Base-by-base conservation (phyloP, 2,329 filamentous ascomycete species). In the Sphaerulina vaccinii region DNA sequence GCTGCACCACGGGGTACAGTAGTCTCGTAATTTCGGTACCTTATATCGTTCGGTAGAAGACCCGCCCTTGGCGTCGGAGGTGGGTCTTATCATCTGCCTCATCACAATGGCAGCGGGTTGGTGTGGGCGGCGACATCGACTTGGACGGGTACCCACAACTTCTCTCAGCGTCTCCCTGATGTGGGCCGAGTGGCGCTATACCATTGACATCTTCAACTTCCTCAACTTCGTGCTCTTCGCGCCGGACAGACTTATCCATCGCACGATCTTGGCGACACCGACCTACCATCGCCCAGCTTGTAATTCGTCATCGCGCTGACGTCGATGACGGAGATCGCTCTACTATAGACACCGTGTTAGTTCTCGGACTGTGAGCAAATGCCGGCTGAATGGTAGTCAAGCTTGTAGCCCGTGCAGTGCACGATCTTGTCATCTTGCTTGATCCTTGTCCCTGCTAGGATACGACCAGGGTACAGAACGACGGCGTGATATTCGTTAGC, bases 1-100 rank as follows among this genome's bases (percentile, higher is more conserved):
- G 45, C 22, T 41, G 18, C 36, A 49, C 45, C 29, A 37, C 47
- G 47, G 47, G 38, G 21, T 37, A 43, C 21, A 43, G 36, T 29
- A 21, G 24, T 24, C 24, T 50, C 9, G 23, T 50, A 50, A 50
- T 50, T 50, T 50, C 47, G 47, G 47, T 43, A 35, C 21, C 40
- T 36, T 18, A 39, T 21, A 22, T 23, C 27, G 18, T 21, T 32
- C 24, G 10, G 4, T 15, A 16, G 24, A 27, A n/a, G 24, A 37
- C 36, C 24, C 18, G 33, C 21, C n/a, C 24, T 33, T 22, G 45
- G 36, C 36, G 24, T n/a, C n/a, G n/a, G n/a, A n/a, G n/a, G n/a
- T n/a, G n/a, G n/a, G n/a, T n/a, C n/a, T n/a, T n/a, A n/a, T n/a
- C n/a, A n/a, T n/a, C n/a, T n/a, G n/a, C n/a, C n/a, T n/a, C n/a